These are phyloP conservation scores for Isatis tinctoria DNA, from an alignment of 345 rosid species.

Conservation along the genomic window DNA sequence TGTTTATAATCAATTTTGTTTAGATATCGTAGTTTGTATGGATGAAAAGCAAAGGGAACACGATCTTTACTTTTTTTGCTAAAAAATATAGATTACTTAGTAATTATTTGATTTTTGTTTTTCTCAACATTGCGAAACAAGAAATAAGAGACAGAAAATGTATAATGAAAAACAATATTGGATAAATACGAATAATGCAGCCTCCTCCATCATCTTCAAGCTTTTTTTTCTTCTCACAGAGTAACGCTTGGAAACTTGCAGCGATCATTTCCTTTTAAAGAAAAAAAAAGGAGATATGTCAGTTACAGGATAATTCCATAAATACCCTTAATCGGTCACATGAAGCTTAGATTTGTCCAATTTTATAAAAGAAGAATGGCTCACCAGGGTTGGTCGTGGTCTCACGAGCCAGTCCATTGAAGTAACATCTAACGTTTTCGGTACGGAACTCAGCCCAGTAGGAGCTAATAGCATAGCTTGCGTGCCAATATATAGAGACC, in stretches of 20 bases:
- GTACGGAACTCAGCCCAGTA: conserved; percentile 62
- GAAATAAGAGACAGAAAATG: conserved; percentile 10
- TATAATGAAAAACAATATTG: background rate
- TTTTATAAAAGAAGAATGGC: background rate
- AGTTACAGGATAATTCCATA: background rate
- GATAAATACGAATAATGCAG: conserved; percentile 2
- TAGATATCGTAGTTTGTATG: too few relatives aligned
- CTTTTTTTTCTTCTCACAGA: conserved; percentile 11
- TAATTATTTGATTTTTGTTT: background rate
- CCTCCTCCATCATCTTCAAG: background rate
- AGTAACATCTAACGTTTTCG: conserved; percentile 53
- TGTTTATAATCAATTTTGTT: background rate
- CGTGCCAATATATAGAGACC: conserved; percentile 46
- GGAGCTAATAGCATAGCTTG: conserved; percentile 72
- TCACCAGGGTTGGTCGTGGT: conserved; percentile 63
- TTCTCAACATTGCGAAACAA: conserved; percentile 2
- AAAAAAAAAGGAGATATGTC: background rate
- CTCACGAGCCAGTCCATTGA: conserved; percentile 66
- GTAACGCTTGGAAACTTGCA: conserved; percentile 37
- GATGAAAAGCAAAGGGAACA: background rate
- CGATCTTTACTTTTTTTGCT: background rate
- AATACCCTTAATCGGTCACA: background rate
- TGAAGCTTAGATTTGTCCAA: background rate
- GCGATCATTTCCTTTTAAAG: conserved; percentile 24
- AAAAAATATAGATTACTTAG: background rate